Conservation (phyloP, 163 green algal genomes). For the Chlamydomonas reinhardtii region DNA sequence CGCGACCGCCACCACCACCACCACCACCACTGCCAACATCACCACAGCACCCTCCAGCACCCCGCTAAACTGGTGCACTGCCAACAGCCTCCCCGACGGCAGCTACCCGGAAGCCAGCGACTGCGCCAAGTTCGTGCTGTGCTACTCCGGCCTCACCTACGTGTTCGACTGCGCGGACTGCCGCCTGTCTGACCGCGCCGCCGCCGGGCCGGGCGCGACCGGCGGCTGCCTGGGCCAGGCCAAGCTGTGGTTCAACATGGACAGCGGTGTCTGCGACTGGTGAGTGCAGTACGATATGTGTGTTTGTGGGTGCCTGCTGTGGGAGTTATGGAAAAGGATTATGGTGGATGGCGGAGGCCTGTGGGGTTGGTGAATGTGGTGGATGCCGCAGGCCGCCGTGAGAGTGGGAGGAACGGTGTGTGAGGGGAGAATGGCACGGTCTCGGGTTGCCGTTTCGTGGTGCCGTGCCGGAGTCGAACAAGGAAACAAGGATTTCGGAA, state of each 20-base stretch:
- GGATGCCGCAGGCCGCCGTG: too few species aligned
- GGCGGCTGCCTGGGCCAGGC: neutral
- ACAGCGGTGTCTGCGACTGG: neutral
- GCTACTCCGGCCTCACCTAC: neutral
- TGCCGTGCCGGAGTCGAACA: too few species aligned
- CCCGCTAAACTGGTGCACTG: neutral
- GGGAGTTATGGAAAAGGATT: too few species aligned
- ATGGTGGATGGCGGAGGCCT: too few species aligned
- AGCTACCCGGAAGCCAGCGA: neutral
- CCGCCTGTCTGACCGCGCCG: neutral
- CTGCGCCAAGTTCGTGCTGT: neutral
- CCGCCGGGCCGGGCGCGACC: neutral
- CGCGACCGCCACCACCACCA: too few species aligned
- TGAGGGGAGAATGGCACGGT: too few species aligned
- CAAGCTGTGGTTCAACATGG: neutral
- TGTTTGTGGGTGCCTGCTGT: neutral
- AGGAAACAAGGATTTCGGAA: too few species aligned
- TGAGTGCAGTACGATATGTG: neutral
- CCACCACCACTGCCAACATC: too few species aligned
- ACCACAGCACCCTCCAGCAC: neutral
- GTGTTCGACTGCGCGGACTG: neutral
- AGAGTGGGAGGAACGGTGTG: too few species aligned
- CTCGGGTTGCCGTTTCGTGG: too few species aligned
- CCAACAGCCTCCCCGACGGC: neutral
- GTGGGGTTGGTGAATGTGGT: too few species aligned